phyloP scores from a whole-genome alignment of 176 grass and related monocot species.

The Ananas comosus region DNA sequence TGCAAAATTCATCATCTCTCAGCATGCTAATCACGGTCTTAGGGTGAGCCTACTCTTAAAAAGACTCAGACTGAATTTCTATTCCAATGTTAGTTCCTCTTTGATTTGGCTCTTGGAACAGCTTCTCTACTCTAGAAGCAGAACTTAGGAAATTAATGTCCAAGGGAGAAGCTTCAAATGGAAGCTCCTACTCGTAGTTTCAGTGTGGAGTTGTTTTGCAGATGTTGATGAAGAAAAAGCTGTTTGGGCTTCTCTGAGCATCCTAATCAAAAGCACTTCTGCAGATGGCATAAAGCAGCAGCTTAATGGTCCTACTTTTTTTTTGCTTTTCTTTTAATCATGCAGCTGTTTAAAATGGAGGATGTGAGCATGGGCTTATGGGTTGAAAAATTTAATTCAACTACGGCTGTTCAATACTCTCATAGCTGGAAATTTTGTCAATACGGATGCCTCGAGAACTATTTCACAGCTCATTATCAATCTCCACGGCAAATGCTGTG shows the following conservation, averaged over 20 bases:
- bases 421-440: constrained; percentile 97
- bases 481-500: constrained; percentile 85
- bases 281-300: too few species aligned
- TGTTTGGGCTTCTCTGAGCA: too few species aligned
- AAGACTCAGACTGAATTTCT: background rate
- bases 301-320: background rate
- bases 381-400: constrained; percentile 85
- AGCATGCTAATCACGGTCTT: constrained; percentile 65
- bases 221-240: too few species aligned
- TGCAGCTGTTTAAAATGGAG: constrained; percentile 98
- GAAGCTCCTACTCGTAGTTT: too few species aligned
- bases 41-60: constrained; percentile 34
- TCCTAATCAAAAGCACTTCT: too few species aligned
- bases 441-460: constrained; percentile 80
- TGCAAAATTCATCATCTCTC: constrained; percentile 63
- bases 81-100: background rate
- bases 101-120: background rate
- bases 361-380: constrained; percentile 94
- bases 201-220: too few species aligned
- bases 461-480: constrained; percentile 92
- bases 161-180: background rate
- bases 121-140: background rate
- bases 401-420: constrained; percentile 58
- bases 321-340: background rate
- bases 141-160: too few species aligned